These are phyloP conservation scores for Adiantum capillusveneris DNA, from an alignment of 75 land plant species.

Conservation along the genomic window DNA sequence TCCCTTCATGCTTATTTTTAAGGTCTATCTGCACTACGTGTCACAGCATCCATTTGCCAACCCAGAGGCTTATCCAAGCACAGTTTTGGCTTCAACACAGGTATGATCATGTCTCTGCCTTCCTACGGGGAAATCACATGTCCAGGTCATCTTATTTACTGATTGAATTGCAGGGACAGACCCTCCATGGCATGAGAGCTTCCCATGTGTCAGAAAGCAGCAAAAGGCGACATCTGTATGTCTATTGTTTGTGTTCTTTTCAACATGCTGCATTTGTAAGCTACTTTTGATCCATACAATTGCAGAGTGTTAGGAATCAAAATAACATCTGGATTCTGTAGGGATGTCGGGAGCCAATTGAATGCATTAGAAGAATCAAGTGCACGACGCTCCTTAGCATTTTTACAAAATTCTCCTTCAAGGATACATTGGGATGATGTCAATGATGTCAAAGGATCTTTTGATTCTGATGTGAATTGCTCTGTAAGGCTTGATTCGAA, in stretches of 20 bases:
- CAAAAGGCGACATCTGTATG: constrained; percentile 6
- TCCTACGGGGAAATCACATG: too few relatives aligned
- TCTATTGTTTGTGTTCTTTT: neutral
- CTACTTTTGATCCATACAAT: too few relatives aligned
- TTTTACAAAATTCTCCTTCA: neutral
- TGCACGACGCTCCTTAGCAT: neutral
- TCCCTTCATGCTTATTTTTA: constrained; percentile 3
- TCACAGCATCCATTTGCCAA: constrained; percentile 86
- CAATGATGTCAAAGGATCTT: neutral
- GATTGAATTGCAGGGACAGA: too few relatives aligned
- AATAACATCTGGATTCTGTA: too few relatives aligned
- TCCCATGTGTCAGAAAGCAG: neutral
- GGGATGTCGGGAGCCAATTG: neutral
- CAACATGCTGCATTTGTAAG: too few relatives aligned
- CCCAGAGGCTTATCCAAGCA: neutral
- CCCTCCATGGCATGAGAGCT: neutral
- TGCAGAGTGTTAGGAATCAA: too few relatives aligned
- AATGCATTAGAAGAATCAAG: neutral
- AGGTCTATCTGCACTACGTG: neutral
- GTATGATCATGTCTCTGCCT: too few relatives aligned
- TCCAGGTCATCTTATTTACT: too few relatives aligned
- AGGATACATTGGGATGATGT: too few relatives aligned
- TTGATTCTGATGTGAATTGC: constrained; percentile 19
- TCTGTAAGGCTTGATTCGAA: constrained; percentile 43
- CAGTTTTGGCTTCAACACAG: neutral